Base-by-base conservation (phyloP, 2,329 filamentous ascomycete species). In the Fusarium oxysporum region DNA sequence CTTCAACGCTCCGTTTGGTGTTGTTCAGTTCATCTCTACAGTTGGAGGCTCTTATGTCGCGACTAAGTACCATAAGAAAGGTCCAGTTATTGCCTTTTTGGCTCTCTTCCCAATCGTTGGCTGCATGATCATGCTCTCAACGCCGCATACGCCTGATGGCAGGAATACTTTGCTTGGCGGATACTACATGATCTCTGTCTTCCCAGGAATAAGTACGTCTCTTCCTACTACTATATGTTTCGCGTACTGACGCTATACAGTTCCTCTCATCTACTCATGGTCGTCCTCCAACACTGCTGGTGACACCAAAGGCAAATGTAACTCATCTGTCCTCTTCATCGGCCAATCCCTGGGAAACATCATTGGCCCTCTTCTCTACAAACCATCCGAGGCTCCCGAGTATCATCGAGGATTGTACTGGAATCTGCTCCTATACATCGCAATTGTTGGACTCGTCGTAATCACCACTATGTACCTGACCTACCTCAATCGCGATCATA, bases 241-340 rank as follows among this genome's bases (percentile, higher is more conserved):
- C 4, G 0, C 7, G 0, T 10, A 1, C 63, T 68, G 4, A 68
- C 4, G 0, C 8, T 35, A 0, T 11, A 0, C 6, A 68, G 86
- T 88, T 4, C 89, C 88, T 0, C 79, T 90, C 59, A 86, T 90
- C 28, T 89, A 88, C 75, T 85, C 86, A 0, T 89, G 87, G 87
- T 86, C 85, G 0, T 85, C 85, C 0, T 87, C 88, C 56, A 90
- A 91, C 70, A 89, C 90, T 0, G 90, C 85, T 4, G 91, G 90
- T 1, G 90, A 92, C 66, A 92, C 91, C 0, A 92, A 92, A 78
- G 87, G 89, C 68, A 92, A 92, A 76, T 86, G 89, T 5, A 91
- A 87, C 0, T 91, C 89, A 0, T 89, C 84, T 4, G 85, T 90
- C 19, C 80, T 92, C 6, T 90, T 92, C 71, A 83, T 92, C 32